These are phyloP conservation scores for Dipteronia sinensis DNA, from an alignment of 345 rosid species.

Conservation along the genomic window DNA sequence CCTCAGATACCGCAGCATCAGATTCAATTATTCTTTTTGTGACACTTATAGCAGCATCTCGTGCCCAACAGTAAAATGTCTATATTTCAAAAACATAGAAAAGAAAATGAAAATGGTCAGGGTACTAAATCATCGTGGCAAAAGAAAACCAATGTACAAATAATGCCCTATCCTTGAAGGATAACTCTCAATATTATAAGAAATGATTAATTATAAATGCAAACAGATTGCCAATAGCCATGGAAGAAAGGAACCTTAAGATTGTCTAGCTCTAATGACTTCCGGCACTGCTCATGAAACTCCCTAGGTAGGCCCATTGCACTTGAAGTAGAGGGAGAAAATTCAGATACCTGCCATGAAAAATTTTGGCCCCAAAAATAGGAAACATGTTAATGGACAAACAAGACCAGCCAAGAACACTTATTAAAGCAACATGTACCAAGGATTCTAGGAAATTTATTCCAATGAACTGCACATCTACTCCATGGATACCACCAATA, in stretches of 20 bases:
- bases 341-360: slow-evolving; percentile 79
- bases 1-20: slow-evolving; percentile 66
- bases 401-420: slow-evolving; percentile 23
- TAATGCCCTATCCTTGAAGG: background rate
- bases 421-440: slow-evolving; percentile 44
- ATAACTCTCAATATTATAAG: slow-evolving; percentile 9
- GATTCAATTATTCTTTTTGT: slow-evolving; percentile 70
- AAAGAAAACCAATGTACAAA: slow-evolving; percentile 20
- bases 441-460: slow-evolving; percentile 85
- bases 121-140: slow-evolving; percentile 5
- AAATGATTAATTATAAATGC: slow-evolving; percentile 22
- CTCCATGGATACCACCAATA: slow-evolving; percentile 70
- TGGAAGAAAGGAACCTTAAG: slow-evolving; percentile 64
- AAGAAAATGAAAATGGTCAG: slow-evolving; percentile 13
- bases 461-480: slow-evolving; percentile 78
- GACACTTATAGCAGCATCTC: slow-evolving; percentile 77
- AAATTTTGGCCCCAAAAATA: slow-evolving; percentile 15
- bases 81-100: slow-evolving; percentile 34
- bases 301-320: slow-evolving; percentile 98
- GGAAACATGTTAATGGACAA: slow-evolving; percentile 19
- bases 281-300: slow-evolving; percentile 88
- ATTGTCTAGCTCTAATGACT: slow-evolving; percentile 72
- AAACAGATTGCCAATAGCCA: slow-evolving; percentile 21
- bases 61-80: slow-evolving; percentile 91
- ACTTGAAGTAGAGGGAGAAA: slow-evolving; percentile 93